These are phyloP conservation scores for Aspergillus panamensis DNA, from an alignment of 495 filamentous ascomycete genomes.

Conservation along the genomic window DNA sequence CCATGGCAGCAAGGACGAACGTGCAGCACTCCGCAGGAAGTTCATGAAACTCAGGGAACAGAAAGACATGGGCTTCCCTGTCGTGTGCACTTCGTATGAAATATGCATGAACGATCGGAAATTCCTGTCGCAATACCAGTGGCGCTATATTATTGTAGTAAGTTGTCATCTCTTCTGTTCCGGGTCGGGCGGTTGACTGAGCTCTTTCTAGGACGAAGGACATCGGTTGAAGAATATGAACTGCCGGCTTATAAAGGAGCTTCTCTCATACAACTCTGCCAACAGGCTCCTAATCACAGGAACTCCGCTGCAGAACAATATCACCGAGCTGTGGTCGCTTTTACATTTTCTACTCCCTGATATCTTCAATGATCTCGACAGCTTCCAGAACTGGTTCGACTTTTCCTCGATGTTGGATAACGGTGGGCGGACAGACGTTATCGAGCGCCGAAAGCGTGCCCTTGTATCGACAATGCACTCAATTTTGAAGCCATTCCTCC, in stretches of 20 bases:
- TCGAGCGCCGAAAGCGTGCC: conserved; percentile 63
- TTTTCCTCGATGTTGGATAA: conserved; percentile 83
- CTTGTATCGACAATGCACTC: conserved; percentile 86
- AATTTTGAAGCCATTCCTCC: conserved; percentile 85
- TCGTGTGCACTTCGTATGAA: conserved; percentile 92
- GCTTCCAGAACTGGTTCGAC: conserved; percentile 94
- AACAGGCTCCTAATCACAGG: conserved; percentile 92
- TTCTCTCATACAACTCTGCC: conserved; percentile 82
- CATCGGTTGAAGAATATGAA: conserved; percentile 98
- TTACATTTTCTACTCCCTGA: conserved; percentile 90
- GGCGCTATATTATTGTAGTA: conserved; percentile 96
- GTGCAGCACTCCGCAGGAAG: conserved; percentile 64
- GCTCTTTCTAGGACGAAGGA: conserved; percentile 69
- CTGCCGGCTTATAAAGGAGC: conserved; percentile 81
- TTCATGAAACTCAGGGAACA: conserved; percentile 58
- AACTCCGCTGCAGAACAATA: conserved; percentile 93
- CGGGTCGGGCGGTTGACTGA: conserved; percentile 7
- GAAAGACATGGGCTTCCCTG: conserved; percentile 68
- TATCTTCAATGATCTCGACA: conserved; percentile 83
- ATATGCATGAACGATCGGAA: conserved; percentile 90
- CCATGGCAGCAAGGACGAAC: conserved; percentile 73
- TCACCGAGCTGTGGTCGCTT: conserved; percentile 91
- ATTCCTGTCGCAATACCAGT: conserved; percentile 72
- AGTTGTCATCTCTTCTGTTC: conserved; percentile 25
- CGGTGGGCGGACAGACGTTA: conserved; percentile 57